These are phyloP conservation scores for Typha latifolia DNA, from an alignment of 176 grass and related monocot genomes.

Conservation along the genomic window DNA sequence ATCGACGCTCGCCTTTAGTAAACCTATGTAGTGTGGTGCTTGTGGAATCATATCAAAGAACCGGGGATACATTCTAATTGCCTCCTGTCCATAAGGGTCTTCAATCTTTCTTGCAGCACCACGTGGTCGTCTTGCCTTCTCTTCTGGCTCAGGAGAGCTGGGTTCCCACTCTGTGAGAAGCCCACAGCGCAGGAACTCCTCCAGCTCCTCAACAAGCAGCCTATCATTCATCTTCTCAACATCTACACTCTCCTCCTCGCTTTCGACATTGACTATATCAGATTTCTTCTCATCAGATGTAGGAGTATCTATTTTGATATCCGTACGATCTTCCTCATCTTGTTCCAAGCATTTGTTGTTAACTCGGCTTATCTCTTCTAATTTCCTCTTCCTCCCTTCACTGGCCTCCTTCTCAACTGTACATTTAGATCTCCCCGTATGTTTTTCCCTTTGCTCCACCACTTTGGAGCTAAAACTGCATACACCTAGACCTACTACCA, in stretches of 20 bases:
- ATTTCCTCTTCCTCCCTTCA: constrained; percentile 1
- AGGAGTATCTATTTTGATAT: not conserved
- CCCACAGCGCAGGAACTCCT: constrained; percentile 41
- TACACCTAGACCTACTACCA: not conserved
- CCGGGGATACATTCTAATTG: constrained; percentile 37
- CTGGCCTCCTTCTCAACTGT: not conserved
- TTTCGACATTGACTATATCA: constrained; percentile 35
- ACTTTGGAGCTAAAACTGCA: not conserved
- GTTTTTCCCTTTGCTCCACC: not conserved
- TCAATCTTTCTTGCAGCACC: not conserved
- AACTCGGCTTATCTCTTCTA: not conserved
- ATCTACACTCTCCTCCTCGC: constrained; percentile 15
- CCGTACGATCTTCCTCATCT: not conserved
- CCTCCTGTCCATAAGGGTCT: constrained; percentile 41
- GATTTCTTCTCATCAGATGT: constrained; percentile 11
- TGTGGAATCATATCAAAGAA: constrained; percentile 59
- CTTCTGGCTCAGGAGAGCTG: constrained; percentile 37
- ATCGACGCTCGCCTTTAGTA: constrained; percentile 7
- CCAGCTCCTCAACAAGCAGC: constrained; percentile 43
- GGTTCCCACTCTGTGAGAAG: constrained; percentile 40
- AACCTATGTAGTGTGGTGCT: constrained; percentile 51
- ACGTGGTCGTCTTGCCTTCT: constrained; percentile 10
- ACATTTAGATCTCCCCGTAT: not conserved
- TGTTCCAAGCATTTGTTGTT: not conserved
- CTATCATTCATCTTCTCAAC: constrained; percentile 21